Evolutionary conservation across 495 filamentous ascomycete species (phyloP).

Genomic region (Arthonia radiata): DNA sequence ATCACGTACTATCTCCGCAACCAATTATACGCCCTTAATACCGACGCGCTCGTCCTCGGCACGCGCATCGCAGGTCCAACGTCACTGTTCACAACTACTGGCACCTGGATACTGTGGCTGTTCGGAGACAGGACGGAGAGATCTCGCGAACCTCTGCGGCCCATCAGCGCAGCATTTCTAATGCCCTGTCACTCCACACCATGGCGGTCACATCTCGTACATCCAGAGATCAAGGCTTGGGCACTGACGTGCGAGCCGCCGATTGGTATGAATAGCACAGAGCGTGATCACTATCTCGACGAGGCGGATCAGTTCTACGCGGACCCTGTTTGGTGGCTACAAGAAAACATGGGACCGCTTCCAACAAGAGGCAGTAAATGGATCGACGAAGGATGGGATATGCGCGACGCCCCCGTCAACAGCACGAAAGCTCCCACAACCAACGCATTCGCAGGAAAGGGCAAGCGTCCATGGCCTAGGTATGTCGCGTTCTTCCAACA

Average conservation of each 20-base stretch:
- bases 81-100: slow-evolving; percentile 5
- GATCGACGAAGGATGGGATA: slow-evolving; percentile 8
- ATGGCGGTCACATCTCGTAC: slow-evolving; percentile 74
- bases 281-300: slow-evolving; percentile 44
- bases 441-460: slow-evolving; percentile 7
- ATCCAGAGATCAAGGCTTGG: slow-evolving; percentile 52
- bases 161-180: slow-evolving; percentile 62
- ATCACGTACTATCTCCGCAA: slow-evolving; percentile 49
- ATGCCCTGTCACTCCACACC: slow-evolving; percentile 94
- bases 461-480: slow-evolving; percentile 26
- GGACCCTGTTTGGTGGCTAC: slow-evolving; percentile 34
- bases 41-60: neutral
- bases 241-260: slow-evolving; percentile 85
- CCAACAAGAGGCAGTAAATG: slow-evolving; percentile 9
- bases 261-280: slow-evolving; percentile 29
- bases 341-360: slow-evolving; percentile 19
- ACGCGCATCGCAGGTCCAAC: neutral
- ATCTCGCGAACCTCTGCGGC: too few relatives aligned
- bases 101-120: too few relatives aligned
- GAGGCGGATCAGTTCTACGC: slow-evolving; percentile 82
- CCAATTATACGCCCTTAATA: slow-evolving; percentile 28
- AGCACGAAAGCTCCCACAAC: slow-evolving; percentile 5
- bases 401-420: slow-evolving; percentile 12
- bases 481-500: slow-evolving; percentile 41
- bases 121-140: too few relatives aligned